These are phyloP conservation scores for Grosmannia serpens DNA, from an alignment of 2,329 filamentous ascomycete species.

Conservation along the genomic window DNA sequence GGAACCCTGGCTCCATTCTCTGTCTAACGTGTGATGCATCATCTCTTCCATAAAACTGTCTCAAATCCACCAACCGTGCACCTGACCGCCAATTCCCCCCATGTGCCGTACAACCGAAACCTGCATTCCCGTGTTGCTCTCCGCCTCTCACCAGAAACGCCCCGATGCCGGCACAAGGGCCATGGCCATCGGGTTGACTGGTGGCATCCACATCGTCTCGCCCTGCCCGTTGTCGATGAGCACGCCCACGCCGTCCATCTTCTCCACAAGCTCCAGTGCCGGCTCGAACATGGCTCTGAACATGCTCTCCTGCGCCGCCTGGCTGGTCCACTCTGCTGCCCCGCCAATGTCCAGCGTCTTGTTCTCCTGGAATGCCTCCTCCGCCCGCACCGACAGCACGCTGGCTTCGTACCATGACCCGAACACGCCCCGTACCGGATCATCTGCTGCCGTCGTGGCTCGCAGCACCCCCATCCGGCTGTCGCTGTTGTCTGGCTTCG, in stretches of 20 bases:
- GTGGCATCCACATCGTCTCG: constrained; percentile 2
- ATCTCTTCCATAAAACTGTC: no score
- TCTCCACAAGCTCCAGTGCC: constrained; percentile 16
- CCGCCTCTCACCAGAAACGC: constrained; percentile 10
- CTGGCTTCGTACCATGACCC: constrained; percentile 20
- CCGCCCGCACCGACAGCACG: constrained; percentile 15
- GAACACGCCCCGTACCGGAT: constrained; percentile 11
- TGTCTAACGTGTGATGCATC: no score
- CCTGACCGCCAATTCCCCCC: no score
- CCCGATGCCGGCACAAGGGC: background rate
- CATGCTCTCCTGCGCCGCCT: constrained; percentile 10
- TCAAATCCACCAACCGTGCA: no score
- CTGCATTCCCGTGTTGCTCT: no score
- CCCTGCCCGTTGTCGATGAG: constrained; percentile 13
- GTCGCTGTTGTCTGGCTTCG: background rate
- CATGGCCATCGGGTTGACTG: background rate
- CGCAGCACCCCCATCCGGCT: background rate
- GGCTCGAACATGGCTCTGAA: constrained; percentile 14
- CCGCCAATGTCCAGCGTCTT: constrained; percentile 14
- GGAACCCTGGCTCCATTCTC: no score
- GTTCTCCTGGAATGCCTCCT: constrained; percentile 17
- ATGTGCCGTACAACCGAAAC: no score
- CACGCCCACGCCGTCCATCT: constrained; percentile 21
- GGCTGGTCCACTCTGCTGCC: constrained; percentile 13
- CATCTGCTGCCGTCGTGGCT: constrained; percentile 5